Evolutionary conservation across 345 rosid genomes (phyloP).

Genomic region (Euclidium syriacum): DNA sequence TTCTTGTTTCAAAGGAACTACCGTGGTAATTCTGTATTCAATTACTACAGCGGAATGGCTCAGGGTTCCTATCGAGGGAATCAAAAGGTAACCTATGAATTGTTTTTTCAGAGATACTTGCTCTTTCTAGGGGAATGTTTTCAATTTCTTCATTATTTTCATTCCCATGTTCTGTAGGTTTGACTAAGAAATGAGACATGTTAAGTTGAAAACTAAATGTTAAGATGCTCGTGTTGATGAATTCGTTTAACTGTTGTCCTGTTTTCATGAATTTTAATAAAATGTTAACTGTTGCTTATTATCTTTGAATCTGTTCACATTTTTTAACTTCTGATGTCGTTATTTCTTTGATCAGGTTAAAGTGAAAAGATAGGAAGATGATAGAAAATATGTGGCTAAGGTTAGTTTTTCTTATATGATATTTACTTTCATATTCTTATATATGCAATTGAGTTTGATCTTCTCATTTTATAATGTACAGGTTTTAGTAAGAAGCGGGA

Average conservation of each 20-base stretch:
- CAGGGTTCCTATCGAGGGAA: slow-evolving; percentile 75
- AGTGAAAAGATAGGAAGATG: too few relatives aligned
- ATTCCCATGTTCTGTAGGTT: slow-evolving; percentile 50
- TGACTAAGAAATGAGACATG: slow-evolving; percentile 99
- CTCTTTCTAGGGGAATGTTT: too few relatives aligned
- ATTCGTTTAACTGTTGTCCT: slow-evolving; percentile 7
- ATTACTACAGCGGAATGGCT: slow-evolving; percentile 89
- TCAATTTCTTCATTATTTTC: slow-evolving; percentile 9
- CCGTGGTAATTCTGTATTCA: slow-evolving; percentile 8
- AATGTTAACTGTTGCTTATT: not conserved
- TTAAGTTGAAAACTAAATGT: slow-evolving; percentile 75
- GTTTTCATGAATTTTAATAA: slow-evolving; percentile 6
- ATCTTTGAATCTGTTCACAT: too few relatives aligned
- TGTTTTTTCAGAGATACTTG: too few relatives aligned
- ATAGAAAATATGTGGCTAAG: too few relatives aligned
- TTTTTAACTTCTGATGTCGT: too few relatives aligned
- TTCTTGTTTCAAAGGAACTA: not conserved
- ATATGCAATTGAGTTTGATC: too few relatives aligned
- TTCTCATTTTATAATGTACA: too few relatives aligned
- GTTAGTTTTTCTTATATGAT: too few relatives aligned
- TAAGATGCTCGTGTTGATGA: not conserved
- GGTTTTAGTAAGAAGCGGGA: too few relatives aligned
- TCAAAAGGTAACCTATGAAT: slow-evolving; percentile 54
- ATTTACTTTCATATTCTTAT: too few relatives aligned
- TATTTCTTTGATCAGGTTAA: too few relatives aligned